phyloP scores from a whole-genome alignment of 2,329 filamentous ascomycete species.

The Apiospora kogelbergensis region DNA sequence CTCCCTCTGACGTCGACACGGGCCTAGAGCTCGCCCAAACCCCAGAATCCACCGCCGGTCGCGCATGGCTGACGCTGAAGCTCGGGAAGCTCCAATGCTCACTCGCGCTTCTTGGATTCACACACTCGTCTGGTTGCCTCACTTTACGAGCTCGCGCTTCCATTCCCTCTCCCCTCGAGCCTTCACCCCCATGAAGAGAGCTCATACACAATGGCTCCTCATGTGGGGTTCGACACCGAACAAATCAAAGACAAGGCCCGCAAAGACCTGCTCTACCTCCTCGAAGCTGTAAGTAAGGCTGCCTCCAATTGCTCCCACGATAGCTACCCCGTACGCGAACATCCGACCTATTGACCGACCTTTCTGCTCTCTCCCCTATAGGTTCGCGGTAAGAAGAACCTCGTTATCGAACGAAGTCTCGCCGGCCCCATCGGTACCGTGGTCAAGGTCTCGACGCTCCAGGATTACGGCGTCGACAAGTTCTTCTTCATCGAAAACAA shows the following conservation, averaged over 20 bases:
- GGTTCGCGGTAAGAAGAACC: slow-evolving; percentile 98
- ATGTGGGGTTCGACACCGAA: slow-evolving; percentile 69
- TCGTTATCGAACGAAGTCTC: slow-evolving; percentile 88
- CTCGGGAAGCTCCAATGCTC: slow-evolving; percentile 10
- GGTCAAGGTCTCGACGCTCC: slow-evolving; percentile 91
- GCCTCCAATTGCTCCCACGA: slow-evolving; percentile 9
- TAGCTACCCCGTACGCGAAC: neutral
- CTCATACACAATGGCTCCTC: slow-evolving; percentile 65
- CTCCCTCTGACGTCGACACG: slow-evolving; percentile 15
- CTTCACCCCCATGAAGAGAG: slow-evolving; percentile 45
- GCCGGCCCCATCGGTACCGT: slow-evolving; percentile 88
- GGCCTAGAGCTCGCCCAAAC: slow-evolving; percentile 17
- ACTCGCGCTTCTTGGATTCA: neutral
- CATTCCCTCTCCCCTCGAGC: slow-evolving; percentile 12
- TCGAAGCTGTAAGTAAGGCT: slow-evolving; percentile 82
- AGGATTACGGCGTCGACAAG: slow-evolving; percentile 97
- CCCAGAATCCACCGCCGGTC: slow-evolving; percentile 13
- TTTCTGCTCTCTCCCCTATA: slow-evolving; percentile 40
- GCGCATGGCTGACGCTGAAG: neutral
- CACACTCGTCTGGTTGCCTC: neutral
- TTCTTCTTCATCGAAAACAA: slow-evolving; percentile 96
- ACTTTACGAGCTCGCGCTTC: neutral
- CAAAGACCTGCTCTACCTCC: slow-evolving; percentile 84
- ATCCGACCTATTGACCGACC: slow-evolving; percentile 19
- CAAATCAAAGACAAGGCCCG: slow-evolving; percentile 80